Evolutionary conservation across 371 early-diverging fungal genomes (phyloP).

Genomic region (Mortierella sp.): DNA sequence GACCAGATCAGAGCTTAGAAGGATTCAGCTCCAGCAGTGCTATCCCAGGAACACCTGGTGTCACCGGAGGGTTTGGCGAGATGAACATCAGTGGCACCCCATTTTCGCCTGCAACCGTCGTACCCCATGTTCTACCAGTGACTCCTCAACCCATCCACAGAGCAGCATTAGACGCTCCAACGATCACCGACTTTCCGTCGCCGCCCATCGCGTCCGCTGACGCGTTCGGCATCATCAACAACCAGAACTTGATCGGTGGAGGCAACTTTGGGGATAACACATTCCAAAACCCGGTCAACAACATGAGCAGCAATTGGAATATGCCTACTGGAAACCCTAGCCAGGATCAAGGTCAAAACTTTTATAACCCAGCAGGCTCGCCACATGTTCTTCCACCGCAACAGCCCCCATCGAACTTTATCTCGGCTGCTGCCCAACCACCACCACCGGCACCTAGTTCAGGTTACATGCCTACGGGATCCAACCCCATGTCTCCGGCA

Average conservation of each 20-base stretch:
- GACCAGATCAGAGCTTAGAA: conserved; percentile 5
- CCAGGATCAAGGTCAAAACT: conserved; percentile 35
- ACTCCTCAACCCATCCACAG: conserved; percentile 2
- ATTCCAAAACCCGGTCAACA: conserved; percentile 15
- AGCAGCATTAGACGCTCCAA: conserved; percentile 23
- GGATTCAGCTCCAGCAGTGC: conserved; percentile 10
- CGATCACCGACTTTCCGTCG: conserved; percentile 48
- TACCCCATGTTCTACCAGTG: conserved; percentile 2
- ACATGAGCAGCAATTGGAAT: conserved; percentile 23
- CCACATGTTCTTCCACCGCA: conserved; percentile 4
- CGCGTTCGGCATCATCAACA: conserved; percentile 34
- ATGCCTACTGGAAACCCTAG: conserved; percentile 26
- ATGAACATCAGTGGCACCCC: background rate
- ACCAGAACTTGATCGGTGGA: conserved; percentile 11
- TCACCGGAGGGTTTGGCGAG: background rate
- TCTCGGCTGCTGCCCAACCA: conserved; percentile 8
- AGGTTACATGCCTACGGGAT: conserved; percentile 4
- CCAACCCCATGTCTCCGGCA: conserved; percentile 8
- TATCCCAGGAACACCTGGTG: too few species aligned
- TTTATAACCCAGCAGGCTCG: conserved; percentile 31
- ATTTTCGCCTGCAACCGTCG: conserved; percentile 10
- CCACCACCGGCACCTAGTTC: conserved; percentile 3
- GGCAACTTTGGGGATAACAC: conserved; percentile 3
- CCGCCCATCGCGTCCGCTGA: conserved; percentile 28
- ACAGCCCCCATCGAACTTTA: conserved; percentile 11